Percentiles rank a stretch among this genome's conserved stretches.
These are phyloP conservation scores for Mucor irregularis DNA, from an alignment of 371 early-diverging fungal genomes.

Conservation along the genomic window DNA sequence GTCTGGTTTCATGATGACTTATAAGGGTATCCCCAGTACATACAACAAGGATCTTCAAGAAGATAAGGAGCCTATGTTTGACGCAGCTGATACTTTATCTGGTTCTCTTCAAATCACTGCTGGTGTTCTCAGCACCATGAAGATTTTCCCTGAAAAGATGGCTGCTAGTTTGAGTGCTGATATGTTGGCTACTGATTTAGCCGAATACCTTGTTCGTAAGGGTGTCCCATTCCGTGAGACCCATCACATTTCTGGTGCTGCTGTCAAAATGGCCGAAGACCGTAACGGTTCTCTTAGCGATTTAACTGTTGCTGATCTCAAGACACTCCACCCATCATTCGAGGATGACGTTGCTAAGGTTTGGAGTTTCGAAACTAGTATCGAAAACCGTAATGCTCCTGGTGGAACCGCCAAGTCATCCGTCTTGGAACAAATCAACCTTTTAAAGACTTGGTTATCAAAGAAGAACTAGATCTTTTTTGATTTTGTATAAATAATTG, in stretches of 20 bases:
- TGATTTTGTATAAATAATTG: neutral
- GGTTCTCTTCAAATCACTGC: constrained; percentile 90
- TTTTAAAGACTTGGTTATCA: constrained; percentile 68
- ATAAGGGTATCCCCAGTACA: constrained; percentile 95
- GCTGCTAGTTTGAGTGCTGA: constrained; percentile 76
- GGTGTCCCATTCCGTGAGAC: constrained; percentile 98
- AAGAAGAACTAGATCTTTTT: constrained; percentile 2
- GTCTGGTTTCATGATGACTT: constrained; percentile 95
- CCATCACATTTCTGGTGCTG: constrained; percentile 96
- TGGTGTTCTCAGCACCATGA: constrained; percentile 88
- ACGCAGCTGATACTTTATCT: constrained; percentile 85
- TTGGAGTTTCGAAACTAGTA: constrained; percentile 87
- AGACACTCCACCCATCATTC: constrained; percentile 82
- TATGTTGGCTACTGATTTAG: constrained; percentile 97
- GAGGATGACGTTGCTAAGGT: constrained; percentile 76
- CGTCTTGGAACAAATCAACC: constrained; percentile 78
- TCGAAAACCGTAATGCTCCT: constrained; percentile 83
- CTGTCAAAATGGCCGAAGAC: constrained; percentile 91
- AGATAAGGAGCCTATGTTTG: constrained; percentile 98
- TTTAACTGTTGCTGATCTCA: constrained; percentile 74
- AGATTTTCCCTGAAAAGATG: constrained; percentile 78
- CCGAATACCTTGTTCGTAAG: constrained; percentile 93
- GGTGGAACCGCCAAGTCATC: constrained; percentile 89
- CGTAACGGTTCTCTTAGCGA: constrained; percentile 68
- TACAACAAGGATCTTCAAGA: constrained; percentile 99